phyloP scores from a whole-genome alignment of 257 asterid genomes.

The Cordia subcordata region DNA sequence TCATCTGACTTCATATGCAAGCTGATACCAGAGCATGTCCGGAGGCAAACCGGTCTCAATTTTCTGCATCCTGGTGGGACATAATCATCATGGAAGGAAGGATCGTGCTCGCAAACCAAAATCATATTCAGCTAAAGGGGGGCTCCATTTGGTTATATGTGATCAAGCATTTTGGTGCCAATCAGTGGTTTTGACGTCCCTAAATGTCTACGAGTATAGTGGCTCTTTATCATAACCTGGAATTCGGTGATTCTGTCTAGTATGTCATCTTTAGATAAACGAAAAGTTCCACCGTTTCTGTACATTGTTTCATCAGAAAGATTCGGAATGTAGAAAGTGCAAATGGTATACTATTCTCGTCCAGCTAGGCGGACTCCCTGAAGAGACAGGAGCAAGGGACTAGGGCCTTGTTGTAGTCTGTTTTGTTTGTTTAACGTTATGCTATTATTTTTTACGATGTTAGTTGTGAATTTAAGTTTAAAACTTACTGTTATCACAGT shows the following conservation, averaged over 20 bases:
- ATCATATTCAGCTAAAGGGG: too few relatives aligned
- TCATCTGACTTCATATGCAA: conserved; percentile 63
- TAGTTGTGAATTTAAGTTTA: not conserved
- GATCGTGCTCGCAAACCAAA: not conserved
- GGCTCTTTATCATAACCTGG: conserved; percentile 26
- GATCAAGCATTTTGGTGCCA: conserved; percentile 17
- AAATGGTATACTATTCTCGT: conserved; percentile 24
- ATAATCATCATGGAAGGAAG: conserved; percentile 3
- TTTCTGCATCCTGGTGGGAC: conserved; percentile 21
- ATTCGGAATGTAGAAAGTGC: conserved; percentile 23
- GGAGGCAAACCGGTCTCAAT: conserved; percentile 27
- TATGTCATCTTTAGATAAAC: conserved; percentile 27
- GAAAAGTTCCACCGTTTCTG: conserved; percentile 32
- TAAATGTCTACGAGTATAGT: conserved; percentile 37
- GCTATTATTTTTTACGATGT: not conserved
- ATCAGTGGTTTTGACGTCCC: conserved; percentile 26
- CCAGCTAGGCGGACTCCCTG: too few relatives aligned
- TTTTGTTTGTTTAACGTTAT: not conserved
- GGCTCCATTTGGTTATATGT: conserved; percentile 10
- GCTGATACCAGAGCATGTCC: conserved; percentile 44
- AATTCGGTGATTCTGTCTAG: conserved; percentile 26
- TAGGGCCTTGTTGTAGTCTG: conserved; percentile 5
- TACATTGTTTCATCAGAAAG: conserved; percentile 50
- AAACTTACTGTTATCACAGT: not conserved
- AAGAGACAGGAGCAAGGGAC: conserved; percentile 4